A percentile compares a stretch with the other conserved stretches of the same genome.
These are phyloP conservation scores for Cantharellus anzutake DNA, from an alignment of 768 basidiomycete species.

Conservation along the genomic window DNA sequence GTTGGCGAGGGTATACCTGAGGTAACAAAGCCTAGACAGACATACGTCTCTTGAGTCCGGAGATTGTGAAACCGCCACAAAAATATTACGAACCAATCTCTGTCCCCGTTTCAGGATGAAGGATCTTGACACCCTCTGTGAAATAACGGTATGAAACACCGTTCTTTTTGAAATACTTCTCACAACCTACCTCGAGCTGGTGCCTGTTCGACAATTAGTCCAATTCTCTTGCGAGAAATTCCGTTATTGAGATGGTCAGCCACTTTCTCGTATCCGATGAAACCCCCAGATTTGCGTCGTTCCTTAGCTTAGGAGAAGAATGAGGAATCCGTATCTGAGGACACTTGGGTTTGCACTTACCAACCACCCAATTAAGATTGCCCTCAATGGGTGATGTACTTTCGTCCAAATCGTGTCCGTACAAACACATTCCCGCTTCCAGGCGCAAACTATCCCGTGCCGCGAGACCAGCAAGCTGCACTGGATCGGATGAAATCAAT, in stretches of 20 bases:
- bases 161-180: no score
- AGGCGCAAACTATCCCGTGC: slow-evolving; percentile 86
- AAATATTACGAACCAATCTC: slow-evolving; percentile 33
- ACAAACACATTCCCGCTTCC: slow-evolving; percentile 93
- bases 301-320: slow-evolving; percentile 32
- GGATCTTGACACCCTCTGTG: slow-evolving; percentile 63
- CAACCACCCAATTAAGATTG: slow-evolving; percentile 82
- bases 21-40: slow-evolving; percentile 47
- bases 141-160: not conserved
- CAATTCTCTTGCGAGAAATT: slow-evolving; percentile 58
- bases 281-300: slow-evolving; percentile 34
- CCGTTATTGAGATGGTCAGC: slow-evolving; percentile 63
- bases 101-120: slow-evolving; percentile 33
- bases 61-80: not conserved
- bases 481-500: slow-evolving; percentile 37
- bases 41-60: not conserved
- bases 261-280: slow-evolving; percentile 64
- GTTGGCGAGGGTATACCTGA: slow-evolving; percentile 94
- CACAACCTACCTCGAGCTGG: slow-evolving; percentile 57
- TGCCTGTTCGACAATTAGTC: slow-evolving; percentile 61
- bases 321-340: not conserved
- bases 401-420: slow-evolving; percentile 88
- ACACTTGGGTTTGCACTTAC: slow-evolving; percentile 23
- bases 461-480: slow-evolving; percentile 77
- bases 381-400: slow-evolving; percentile 75